Base-by-base conservation (phyloP, 1,284 basidiomycete species). In the Ustilago trichophora region DNA sequence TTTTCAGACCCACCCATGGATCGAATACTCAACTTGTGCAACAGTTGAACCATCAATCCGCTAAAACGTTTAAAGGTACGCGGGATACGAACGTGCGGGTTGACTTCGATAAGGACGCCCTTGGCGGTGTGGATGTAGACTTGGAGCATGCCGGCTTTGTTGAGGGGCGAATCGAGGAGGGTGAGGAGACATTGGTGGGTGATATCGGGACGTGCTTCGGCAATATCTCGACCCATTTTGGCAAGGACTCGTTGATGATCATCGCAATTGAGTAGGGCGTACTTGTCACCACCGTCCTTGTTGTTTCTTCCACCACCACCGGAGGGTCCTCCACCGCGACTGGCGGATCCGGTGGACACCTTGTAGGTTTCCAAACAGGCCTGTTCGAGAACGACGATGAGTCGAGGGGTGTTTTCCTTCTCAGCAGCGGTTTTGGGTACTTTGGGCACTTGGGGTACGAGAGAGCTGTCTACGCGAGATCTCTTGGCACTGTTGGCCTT, bases 181-280 rank as follows among this genome's bases (percentile, higher is more conserved):
- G 95, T 99, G 64, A 99, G 85, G 8, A 99, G 87, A 81, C 96
- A 99, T 91, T 98, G 96, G 83, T 99, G 95, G 0, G 96, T 98
- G 79, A 98, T 98, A 83, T 98, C 96, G 6, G 96, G 95, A 65
- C 95, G 85, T 16, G 96, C 95, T 83, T 98, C 94, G 18, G 96
- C 94, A 72, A 98, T 98, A 83, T 99, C 96, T 75, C 95, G 87
- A 24, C 93, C 93, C 4, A 94, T 97, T 84, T 97, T 98, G 7
- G 96, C 95, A 58, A 99, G 85, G 66, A 99, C 96, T 44, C 95
- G 93, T 82, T 99, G 95, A 83, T 98, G 95, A 53, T 99, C 95
- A 82, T 99, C 95, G 83, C 96, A 98, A 83, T 99, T 99, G 72
- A 99, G 84, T 56, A 99, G 85, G 15, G 93, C 93, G 83, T 98